Percentiles rank a stretch among this genome's conserved stretches.
These are phyloP conservation scores for Arabidopsis arenosa DNA, from an alignment of 345 rosid species.

Conservation along the genomic window DNA sequence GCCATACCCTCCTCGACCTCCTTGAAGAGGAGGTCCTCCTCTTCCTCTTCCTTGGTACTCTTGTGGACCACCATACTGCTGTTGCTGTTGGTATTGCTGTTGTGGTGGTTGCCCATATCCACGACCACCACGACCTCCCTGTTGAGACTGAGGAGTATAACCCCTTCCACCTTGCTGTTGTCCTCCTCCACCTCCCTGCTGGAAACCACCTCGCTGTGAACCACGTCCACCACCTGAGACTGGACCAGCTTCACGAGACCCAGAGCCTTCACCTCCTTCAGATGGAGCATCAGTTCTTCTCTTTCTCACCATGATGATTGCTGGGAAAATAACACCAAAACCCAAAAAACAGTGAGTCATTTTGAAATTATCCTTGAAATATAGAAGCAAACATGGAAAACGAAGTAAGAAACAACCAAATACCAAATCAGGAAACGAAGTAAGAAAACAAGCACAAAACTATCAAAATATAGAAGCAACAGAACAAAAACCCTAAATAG, in stretches of 20 bases:
- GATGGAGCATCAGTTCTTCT: conserved; percentile 62
- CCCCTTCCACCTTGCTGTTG: conserved; percentile 64
- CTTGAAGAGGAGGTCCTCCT: conserved; percentile 71
- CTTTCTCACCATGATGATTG: conserved; percentile 74
- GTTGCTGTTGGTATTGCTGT: conserved; percentile 54
- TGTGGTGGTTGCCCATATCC: conserved; percentile 66
- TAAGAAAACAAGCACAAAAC: not conserved
- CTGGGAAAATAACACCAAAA: conserved; percentile 26
- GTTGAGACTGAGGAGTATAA: conserved; percentile 64
- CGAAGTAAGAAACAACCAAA: not conserved
- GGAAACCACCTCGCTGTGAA: conserved; percentile 53
- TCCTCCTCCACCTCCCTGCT: conserved; percentile 54
- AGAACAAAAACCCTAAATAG: not conserved
- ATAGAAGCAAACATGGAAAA: not conserved
- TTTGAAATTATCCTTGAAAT: not conserved
- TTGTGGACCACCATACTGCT: conserved; percentile 57
- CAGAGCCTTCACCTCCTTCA: conserved; percentile 75
- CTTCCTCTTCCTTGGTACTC: conserved; percentile 84
- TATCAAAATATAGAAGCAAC: not conserved
- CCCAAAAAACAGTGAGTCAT: not conserved
- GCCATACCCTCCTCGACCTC: conserved; percentile 65
- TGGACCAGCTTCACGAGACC: conserved; percentile 55
- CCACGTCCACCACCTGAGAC: conserved; percentile 65
- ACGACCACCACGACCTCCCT: conserved; percentile 68
- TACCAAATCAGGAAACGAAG: not conserved